Evolutionary conservation across 352 stramenopile species (phyloP).

Genomic region (Thalassiosira hispida): DNA sequence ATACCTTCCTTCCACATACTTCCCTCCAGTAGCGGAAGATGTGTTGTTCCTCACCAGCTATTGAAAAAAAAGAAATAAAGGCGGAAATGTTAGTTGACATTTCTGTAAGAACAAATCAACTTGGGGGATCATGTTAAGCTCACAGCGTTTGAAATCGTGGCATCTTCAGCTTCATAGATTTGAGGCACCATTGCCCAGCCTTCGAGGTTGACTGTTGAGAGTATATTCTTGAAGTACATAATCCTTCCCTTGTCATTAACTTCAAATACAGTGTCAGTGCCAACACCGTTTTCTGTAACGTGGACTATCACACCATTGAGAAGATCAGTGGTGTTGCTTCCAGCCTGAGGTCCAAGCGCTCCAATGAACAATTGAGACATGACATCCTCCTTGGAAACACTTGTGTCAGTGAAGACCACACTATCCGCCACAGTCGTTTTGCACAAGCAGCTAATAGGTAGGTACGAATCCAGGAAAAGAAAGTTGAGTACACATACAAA

Average conservation of each 20-base stretch:
- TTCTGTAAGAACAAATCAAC: neutral
- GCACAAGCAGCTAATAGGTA: constrained; percentile 51
- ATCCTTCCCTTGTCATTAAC: constrained; percentile 54
- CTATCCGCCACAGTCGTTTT: constrained; percentile 55
- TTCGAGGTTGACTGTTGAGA: constrained; percentile 52
- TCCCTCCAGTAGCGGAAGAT: constrained; percentile 22
- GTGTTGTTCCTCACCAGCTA: constrained; percentile 21
- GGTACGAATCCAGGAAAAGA: no score
- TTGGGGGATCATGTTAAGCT: neutral
- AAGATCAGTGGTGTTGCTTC: constrained; percentile 34
- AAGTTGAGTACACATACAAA: no score
- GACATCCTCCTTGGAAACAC: constrained; percentile 38
- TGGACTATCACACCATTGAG: constrained; percentile 41
- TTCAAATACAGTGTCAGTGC: constrained; percentile 59
- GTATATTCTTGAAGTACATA: constrained; percentile 62
- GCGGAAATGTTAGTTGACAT: neutral
- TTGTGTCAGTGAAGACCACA: constrained; percentile 44
- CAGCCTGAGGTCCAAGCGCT: constrained; percentile 21
- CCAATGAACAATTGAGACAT: constrained; percentile 58
- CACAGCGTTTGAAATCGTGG: constrained; percentile 31
- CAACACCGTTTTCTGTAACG: constrained; percentile 20
- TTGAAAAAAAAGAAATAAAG: neutral
- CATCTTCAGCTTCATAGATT: constrained; percentile 57
- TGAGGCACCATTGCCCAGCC: constrained; percentile 46
- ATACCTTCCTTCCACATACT: constrained; percentile 28